Base-by-base conservation (phyloP, 2,329 filamentous ascomycete genomes). In the Microcyclospora tardicrescens region DNA sequence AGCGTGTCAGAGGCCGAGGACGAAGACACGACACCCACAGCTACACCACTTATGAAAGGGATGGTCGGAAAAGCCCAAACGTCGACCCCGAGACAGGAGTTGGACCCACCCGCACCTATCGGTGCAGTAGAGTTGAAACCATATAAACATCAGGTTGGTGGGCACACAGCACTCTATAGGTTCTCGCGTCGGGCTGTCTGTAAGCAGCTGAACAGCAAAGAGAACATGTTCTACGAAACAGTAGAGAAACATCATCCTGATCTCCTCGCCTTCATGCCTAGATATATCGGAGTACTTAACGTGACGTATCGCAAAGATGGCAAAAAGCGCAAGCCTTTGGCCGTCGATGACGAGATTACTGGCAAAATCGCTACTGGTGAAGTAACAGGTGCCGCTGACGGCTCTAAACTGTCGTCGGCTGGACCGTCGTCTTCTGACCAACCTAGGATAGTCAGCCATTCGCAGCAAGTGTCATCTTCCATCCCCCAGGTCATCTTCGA, bases 161-260 rank as follows among this genome's bases (percentile, higher is more conserved):
- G 91, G 1, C 91, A 98, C 60, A 95, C 86, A 6, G 95, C 89
- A 0, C 74, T 98, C 28, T 98, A 93, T 73, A 81, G 89, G 32
- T 96, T 98, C 58, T 96, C 91, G 13, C 79, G 85, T 49, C 77
- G 87, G 52, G 91, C 91, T 40, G 87, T 98, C 10, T 98, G 91
- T 70, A 98, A 98, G 63, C 86, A 95, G 63, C 73, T 98, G 55
- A 98, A 94, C 61, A 98, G 94, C 59, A 76, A 89, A 54, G 91
- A 98, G 59, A 98, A 98, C 61, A 85, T 94, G 63, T 98, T 98
- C 58, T 98, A 98, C 61, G 91, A 98, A 63, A 91, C 81, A 39
- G 84, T 96, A 53, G 91, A 98, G 66, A 78, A 77, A 54, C 77
- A 84, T 49, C 89, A 98, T 61, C 84, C 86, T 47, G 82, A 94